phyloP scores from a whole-genome alignment of 108 stramenopile genomes.

The Parietichytrium sp. region DNA sequence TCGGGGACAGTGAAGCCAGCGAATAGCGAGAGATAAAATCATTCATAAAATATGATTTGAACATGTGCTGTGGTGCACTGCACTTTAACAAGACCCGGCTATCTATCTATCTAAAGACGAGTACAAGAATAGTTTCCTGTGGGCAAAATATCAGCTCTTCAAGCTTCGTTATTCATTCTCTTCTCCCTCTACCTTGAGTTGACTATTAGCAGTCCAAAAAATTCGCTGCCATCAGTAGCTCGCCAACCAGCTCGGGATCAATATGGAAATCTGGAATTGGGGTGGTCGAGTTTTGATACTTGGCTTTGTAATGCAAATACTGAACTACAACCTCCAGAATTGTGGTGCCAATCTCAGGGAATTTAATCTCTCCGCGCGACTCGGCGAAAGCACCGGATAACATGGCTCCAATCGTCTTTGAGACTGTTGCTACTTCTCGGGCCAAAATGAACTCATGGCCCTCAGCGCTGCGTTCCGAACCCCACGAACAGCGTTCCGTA shows the following conservation, averaged over 20 bases:
- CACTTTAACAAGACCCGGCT: no score
- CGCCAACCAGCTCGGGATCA: constrained; percentile 66
- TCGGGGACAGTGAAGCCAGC: no score
- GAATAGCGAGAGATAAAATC: no score
- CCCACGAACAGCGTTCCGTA: no score
- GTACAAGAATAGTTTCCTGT: no score
- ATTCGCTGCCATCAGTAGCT: constrained; percentile 67
- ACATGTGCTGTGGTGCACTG: no score
- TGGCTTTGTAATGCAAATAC: constrained; percentile 51
- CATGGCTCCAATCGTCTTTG: constrained; percentile 68
- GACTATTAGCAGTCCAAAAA: constrained; percentile 68
- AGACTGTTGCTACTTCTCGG: constrained; percentile 59
- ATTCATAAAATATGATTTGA: no score
- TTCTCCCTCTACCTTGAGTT: no score
- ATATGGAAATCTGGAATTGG: constrained; percentile 65
- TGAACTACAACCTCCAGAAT: constrained; percentile 70
- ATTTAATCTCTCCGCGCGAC: constrained; percentile 56
- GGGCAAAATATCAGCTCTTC: no score
- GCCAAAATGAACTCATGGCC: constrained; percentile 69
- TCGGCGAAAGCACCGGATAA: constrained; percentile 51
- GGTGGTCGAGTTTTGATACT: constrained; percentile 57
- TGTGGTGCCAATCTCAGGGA: constrained; percentile 64
- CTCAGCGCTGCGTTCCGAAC: constrained; percentile 61
- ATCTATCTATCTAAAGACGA: no score
- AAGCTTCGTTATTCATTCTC: no score